Evolutionary conservation across 202 grass and related monocot species (phyloP), one percentile per base, ranked within the genome.

Genomic region (Brachypodium distachyon): DNA sequence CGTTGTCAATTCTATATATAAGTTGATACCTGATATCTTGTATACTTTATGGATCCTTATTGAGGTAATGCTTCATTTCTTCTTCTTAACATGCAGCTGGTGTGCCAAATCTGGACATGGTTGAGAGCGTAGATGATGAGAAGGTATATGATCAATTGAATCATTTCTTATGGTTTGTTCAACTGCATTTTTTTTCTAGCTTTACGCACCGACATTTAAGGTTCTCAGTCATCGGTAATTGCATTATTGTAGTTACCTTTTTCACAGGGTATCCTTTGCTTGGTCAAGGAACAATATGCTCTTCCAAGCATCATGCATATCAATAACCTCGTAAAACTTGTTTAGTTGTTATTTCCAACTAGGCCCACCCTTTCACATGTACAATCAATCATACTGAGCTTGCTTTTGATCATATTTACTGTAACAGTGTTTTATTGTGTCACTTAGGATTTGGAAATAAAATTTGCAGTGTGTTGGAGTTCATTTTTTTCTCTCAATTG

Each of bases 111-210:
- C 89, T 99, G 63, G 79, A 87, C 64, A 99, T 93, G 87, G 81
- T 99, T 87, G 96, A 99, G 67, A 93, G 89, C 59, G 74, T 99
- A 40, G 96, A 99, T 63, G 89, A 99, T 43, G 61, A 89, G 68
- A 99, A 99, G 92, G 87, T 99, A 87, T 53, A 72, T 63, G 67
- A 41, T 73, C 33, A 28, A 54, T 78, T 62, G 31, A 58, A 67
- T 76, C 0, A 80, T 80, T 46, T 44, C 23, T 51, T 72, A 17
- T 77, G 33, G 38, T 83, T 57, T 27, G 19, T 43, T 34, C 4
- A 13, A 49, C 29, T 44, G 21, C 27, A 22, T 3, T 64, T 74
- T 7, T 36, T 6, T 31, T 46, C 18, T 63, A 33, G 10, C 54
- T 70, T 26, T 33, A 53, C 25, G 26, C 33, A 9, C 6, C 51